phyloP scores from a whole-genome alignment of 2,329 filamentous ascomycete species.

The Phyllosticta citriasiana region DNA sequence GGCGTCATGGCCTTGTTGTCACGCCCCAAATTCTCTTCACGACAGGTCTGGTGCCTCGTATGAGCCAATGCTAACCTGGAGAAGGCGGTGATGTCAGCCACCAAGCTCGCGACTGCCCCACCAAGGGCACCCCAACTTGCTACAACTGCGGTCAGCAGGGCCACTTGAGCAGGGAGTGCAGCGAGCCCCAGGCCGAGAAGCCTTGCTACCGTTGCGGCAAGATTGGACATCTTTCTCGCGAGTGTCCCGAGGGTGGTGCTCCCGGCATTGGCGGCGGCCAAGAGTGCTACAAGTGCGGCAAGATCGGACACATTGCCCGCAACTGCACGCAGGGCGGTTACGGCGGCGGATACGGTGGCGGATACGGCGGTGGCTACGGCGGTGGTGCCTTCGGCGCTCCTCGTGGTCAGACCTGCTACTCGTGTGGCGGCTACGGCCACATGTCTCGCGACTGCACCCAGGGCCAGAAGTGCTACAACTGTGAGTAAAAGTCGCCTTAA shows the following conservation, averaged over 20 bases:
- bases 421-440: slow-evolving; percentile 92
- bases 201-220: slow-evolving; percentile 65
- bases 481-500: slow-evolving; percentile 36
- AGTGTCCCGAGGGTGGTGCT: slow-evolving; percentile 54
- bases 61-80: slow-evolving; percentile 9
- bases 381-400: slow-evolving; percentile 39
- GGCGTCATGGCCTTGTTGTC: background rate
- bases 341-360: slow-evolving; percentile 40
- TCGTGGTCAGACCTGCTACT: slow-evolving; percentile 75
- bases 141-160: slow-evolving; percentile 41
- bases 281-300: slow-evolving; percentile 97
- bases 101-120: slow-evolving; percentile 41
- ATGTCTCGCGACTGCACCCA: slow-evolving; percentile 98
- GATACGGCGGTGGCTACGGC: slow-evolving; percentile 32
- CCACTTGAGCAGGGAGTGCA: slow-evolving; percentile 69
- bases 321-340: slow-evolving; percentile 62
- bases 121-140: slow-evolving; percentile 40
- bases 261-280: slow-evolving; percentile 40
- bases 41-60: slow-evolving; percentile 10
- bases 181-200: slow-evolving; percentile 78
- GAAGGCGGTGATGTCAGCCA: slow-evolving; percentile 40
- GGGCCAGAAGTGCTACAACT: slow-evolving; percentile 99
- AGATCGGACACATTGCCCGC: slow-evolving; percentile 91
- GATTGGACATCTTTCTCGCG: slow-evolving; percentile 83
- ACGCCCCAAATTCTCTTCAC: background rate